Base-by-base conservation (phyloP, 208 protist species). In the Leishmania guyanensis region DNA sequence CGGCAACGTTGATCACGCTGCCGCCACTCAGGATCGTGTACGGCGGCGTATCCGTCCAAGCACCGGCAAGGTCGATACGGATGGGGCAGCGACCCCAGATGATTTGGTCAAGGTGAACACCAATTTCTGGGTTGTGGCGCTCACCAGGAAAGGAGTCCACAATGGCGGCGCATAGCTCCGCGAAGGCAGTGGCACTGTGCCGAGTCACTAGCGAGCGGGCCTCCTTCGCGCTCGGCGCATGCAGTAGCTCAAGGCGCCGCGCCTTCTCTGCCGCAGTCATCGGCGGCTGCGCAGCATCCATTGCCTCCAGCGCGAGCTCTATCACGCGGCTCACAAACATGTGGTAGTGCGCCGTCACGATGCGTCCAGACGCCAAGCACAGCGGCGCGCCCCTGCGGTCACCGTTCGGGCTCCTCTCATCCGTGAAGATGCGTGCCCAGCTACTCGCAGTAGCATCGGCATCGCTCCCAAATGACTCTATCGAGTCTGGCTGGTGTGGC, bases 21-120 rank as follows among this genome's bases (percentile, higher is more conserved):
- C 91, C 91, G 46, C 91, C 91, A 62, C 74, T 62, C 50, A 92
- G 48, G 6, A 90, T n/a, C 22, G 80, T 86, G 83, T 89, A 88
- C 12, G 92, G 92, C 70, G 92, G 92, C 9, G 92, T 93, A 80
- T 93, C 92, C 0, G 90, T 91, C 92, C 92, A 95, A 50, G 83
- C 92, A 5, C 92, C 88, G 22, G 87, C 81, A 8, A 95, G 9
- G 70, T 95, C 92, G 33, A 95, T 83, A 20, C 92, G 90, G 3
- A 88, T 84, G 10, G 91, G 90, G 29, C 80, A 81, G 60, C 87
- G 85, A 54, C 77, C 86, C 87, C 85, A 89, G 69, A 93, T 84
- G 33, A 92, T 84, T 68, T 92, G 86, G 53, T 92, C 86, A 20
- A 86, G 78, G 43, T 85, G 81, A 51, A 89, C 81, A 14, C 80